Base-by-base conservation (phyloP, 805 yeast genomes). In the Lachancea lanzarotensis region DNA sequence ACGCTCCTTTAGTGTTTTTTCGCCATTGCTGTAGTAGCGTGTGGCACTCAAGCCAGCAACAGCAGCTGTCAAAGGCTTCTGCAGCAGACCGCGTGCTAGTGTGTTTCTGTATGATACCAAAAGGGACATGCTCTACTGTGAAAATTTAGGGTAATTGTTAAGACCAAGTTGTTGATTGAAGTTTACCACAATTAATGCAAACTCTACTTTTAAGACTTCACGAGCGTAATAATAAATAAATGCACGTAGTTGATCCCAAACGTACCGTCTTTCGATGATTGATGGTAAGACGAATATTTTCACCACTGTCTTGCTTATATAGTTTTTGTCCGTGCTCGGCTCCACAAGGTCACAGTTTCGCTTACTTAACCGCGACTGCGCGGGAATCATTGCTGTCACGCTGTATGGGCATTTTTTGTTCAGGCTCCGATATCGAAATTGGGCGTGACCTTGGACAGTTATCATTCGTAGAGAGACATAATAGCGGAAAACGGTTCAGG, bases 1-100 rank as follows among this genome's bases (percentile, higher is more conserved):
- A 67, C 95, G 82, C 71, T 93, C 95, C 72, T 93, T 93, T 60
- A 93, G 77, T 53, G 96, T 82, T 75, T 47, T 47, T 34, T 47
- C 50, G 30, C 50, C 50, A 42, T 47, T 47, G 31, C 50, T 47
- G 45, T 47, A 47, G 13, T 29, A 15, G 38, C 50, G 47, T 6
- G 45, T 51, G 6, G 19, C 38, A 22, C 43, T 37, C 10, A 41
- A 49, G 11, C 34, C 38, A 37, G 45, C 49, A 41, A 34, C 32
- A 29, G 38, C 46, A 13, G 36, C 26, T n/a, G 43, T 15, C 15
- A 20, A 32, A 4, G 44, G 15, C 35, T 35, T 29, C 39, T 38
- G 42, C 34, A 45, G 32, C 26, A 45, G 33, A 12, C 42, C 42
- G 22, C 47, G 47, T 5, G 44, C 38, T 35, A 45, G 3, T 12